These are phyloP conservation scores for Peronospora tabacina DNA, from an alignment of 352 stramenopile genomes.

Conservation along the genomic window DNA sequence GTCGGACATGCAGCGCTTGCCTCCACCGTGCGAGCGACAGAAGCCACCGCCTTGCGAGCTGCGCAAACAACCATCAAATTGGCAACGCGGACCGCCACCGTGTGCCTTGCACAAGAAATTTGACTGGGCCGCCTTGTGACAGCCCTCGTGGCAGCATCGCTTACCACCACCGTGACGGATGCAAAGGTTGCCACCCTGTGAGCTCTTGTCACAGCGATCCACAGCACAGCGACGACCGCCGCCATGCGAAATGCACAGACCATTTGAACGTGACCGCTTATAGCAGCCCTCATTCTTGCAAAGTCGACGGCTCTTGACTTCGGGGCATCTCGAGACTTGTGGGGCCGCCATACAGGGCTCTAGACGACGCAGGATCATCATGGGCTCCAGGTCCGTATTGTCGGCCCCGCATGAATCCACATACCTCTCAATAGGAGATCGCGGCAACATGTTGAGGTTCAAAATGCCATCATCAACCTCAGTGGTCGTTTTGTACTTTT, in stretches of 20 bases:
- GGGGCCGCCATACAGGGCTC: constrained; percentile 14
- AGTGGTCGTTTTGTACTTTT: constrained; percentile 47
- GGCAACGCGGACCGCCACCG: constrained; percentile 73
- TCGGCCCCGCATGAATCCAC: constrained; percentile 69
- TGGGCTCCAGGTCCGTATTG: constrained; percentile 64
- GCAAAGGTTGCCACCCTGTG: constrained; percentile 74
- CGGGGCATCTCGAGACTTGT: constrained; percentile 11
- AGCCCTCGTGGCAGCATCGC: constrained; percentile 68
- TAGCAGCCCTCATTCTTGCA: constrained; percentile 74
- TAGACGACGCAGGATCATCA: constrained; percentile 36
- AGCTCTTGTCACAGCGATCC: constrained; percentile 75
- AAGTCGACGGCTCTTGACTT: constrained; percentile 41
- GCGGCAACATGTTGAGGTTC: constrained; percentile 67
- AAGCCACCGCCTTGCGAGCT: constrained; percentile 74
- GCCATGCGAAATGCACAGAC: constrained; percentile 80
- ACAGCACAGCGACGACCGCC: constrained; percentile 70
- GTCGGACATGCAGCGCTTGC: constrained; percentile 80
- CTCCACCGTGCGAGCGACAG: constrained; percentile 80
- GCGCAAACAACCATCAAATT: constrained; percentile 52
- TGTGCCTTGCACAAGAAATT: constrained; percentile 86
- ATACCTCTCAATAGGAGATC: constrained; percentile 54
- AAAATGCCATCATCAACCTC: constrained; percentile 62
- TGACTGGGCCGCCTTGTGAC: constrained; percentile 74
- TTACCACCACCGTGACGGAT: constrained; percentile 82
- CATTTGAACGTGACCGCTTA: constrained; percentile 83